Evolutionary conservation across 805 yeast genomes (phyloP).

Genomic region (Saccharomycopsis fermentans): DNA sequence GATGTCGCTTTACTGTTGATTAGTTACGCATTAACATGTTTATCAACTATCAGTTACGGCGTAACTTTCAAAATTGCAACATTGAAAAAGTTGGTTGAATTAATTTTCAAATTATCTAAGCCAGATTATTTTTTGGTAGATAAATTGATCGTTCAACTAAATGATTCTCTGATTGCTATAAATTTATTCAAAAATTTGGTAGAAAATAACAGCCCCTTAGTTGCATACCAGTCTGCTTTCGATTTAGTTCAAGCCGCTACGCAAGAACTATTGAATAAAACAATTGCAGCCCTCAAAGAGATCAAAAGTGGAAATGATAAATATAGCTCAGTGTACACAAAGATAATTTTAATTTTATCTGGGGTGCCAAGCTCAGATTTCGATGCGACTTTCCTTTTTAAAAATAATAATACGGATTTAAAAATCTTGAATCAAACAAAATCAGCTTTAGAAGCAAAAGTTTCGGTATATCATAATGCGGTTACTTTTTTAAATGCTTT

Average conservation of each 20-base stretch:
- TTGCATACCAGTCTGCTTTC: slow-evolving; percentile 90
- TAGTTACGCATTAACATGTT: slow-evolving; percentile 63
- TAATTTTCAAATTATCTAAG: slow-evolving; percentile 44
- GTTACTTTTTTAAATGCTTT: slow-evolving; percentile 91
- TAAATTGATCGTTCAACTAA: slow-evolving; percentile 80
- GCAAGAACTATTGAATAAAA: slow-evolving; percentile 67
- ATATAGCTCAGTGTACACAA: slow-evolving; percentile 24
- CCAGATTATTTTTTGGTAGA: slow-evolving; percentile 80
- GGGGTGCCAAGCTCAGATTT: slow-evolving; percentile 94
- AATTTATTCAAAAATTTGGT: slow-evolving; percentile 56
- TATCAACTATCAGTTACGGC: slow-evolving; percentile 52
- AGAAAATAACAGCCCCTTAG: slow-evolving; percentile 34
- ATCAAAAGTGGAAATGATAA: slow-evolving; percentile 22
- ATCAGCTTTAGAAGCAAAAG: slow-evolving; percentile 76
- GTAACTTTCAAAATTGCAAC: slow-evolving; percentile 57
- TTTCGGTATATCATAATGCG: slow-evolving; percentile 91
- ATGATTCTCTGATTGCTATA: slow-evolving; percentile 63
- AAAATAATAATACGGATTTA: slow-evolving; percentile 80
- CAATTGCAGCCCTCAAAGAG: slow-evolving; percentile 22
- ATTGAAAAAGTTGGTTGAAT: slow-evolving; percentile 49
- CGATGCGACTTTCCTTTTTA: slow-evolving; percentile 76
- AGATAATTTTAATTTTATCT: slow-evolving; percentile 60
- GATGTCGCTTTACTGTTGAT: slow-evolving; percentile 46
- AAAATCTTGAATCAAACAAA: slow-evolving; percentile 75
- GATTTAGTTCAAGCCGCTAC: slow-evolving; percentile 88